Percentiles rank a stretch among this genome's conserved stretches.
phyloP scores from a whole-genome alignment of 805 yeast species.

The Ascoidea tarda region DNA sequence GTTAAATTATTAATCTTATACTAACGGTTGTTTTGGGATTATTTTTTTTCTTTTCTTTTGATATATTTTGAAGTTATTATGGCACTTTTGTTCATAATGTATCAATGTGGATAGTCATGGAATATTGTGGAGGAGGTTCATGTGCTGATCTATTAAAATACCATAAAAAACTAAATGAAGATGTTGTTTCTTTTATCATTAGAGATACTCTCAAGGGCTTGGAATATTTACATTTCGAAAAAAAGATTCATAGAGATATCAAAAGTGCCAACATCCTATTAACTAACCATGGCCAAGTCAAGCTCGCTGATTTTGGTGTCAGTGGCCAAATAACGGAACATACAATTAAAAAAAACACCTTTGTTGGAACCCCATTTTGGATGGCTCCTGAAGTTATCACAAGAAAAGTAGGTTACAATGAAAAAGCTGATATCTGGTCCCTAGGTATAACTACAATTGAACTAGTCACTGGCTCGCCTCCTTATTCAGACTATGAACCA shows the following conservation, averaged over 20 bases:
- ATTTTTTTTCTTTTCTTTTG: no score
- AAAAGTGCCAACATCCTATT: slow-evolving; percentile 81
- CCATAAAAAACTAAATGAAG: slow-evolving; percentile 41
- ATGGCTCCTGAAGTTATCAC: slow-evolving; percentile 97
- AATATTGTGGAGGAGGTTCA: slow-evolving; percentile 91
- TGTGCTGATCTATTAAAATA: slow-evolving; percentile 60
- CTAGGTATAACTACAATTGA: slow-evolving; percentile 88
- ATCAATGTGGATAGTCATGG: slow-evolving; percentile 85
- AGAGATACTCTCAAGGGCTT: slow-evolving; percentile 58
- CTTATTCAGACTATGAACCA: slow-evolving; percentile 60
- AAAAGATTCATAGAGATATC: slow-evolving; percentile 78
- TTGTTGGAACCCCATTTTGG: slow-evolving; percentile 96
- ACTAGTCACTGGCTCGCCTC: slow-evolving; percentile 71
- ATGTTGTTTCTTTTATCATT: slow-evolving; percentile 44
- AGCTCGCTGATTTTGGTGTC: slow-evolving; percentile 89
- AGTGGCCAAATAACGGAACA: slow-evolving; percentile 65
- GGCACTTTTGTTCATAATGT: slow-evolving; percentile 53
- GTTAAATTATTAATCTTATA: no score
- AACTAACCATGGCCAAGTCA: slow-evolving; percentile 54
- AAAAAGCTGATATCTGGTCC: slow-evolving; percentile 92
- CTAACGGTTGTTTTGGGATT: no score
- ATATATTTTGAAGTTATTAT: slow-evolving; percentile 19
- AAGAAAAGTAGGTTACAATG: slow-evolving; percentile 50
- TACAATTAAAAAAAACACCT: slow-evolving; percentile 47
- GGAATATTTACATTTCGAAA: slow-evolving; percentile 58